A percentile compares a stretch with the other conserved stretches of the same genome.
phyloP scores from a whole-genome alignment of 495 filamentous ascomycete genomes.

The Hypoxylon intermedium region DNA sequence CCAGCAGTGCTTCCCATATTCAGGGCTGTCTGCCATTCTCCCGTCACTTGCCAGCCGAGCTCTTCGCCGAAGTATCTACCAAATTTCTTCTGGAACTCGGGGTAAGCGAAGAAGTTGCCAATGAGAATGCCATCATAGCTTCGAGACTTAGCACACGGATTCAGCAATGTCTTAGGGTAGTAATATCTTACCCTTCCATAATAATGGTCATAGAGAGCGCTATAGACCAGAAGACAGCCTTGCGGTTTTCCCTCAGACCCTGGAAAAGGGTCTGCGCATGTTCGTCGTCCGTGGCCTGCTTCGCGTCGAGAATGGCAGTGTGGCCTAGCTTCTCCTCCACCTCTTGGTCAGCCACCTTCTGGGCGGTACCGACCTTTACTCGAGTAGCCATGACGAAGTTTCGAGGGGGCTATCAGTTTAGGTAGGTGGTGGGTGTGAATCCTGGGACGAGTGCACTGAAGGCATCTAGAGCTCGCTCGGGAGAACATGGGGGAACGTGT shows the following conservation, averaged over 20 bases:
- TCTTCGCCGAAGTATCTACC: constrained; percentile 36
- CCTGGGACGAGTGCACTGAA: background rate
- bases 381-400: constrained; percentile 20
- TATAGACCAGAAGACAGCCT: constrained; percentile 55
- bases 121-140: constrained; percentile 54
- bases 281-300: constrained; percentile 42
- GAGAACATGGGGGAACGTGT: background rate
- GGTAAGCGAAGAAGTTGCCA: constrained; percentile 43
- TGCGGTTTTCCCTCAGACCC: constrained; percentile 48
- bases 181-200: constrained; percentile 57
- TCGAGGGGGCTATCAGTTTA: background rate
- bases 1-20: constrained; percentile 41
- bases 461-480: background rate
- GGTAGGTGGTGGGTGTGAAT: background rate
- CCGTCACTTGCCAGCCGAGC: constrained; percentile 36
- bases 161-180: background rate
- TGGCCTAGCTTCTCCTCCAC: constrained; percentile 41
- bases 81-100: constrained; percentile 44
- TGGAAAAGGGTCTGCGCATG: constrained; percentile 48
- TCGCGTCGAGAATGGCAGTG: constrained; percentile 37
- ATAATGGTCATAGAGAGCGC: constrained; percentile 58
- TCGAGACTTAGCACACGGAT: background rate
- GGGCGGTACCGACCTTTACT: constrained; percentile 20
- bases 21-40: constrained; percentile 42
- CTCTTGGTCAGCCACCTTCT: constrained; percentile 38